phyloP scores from a whole-genome alignment of 179 eudicot species.

The Gypsophila paniculata region DNA sequence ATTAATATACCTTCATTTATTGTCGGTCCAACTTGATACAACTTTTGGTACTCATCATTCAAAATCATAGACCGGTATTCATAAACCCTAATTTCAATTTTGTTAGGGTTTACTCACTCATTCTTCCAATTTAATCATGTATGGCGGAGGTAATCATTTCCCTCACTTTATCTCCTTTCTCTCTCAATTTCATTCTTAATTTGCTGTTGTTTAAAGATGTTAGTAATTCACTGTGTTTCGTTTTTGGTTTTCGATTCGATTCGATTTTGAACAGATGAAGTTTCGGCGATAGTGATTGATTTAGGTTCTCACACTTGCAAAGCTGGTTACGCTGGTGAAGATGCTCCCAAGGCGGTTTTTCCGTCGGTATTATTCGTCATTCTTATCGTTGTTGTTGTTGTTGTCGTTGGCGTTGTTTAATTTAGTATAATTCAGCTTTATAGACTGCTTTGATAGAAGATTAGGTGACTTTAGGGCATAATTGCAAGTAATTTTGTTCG shows the following conservation, averaged over 20 bases:
- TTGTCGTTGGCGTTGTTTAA: background rate
- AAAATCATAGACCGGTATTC: no score
- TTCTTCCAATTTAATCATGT: conserved; percentile 2
- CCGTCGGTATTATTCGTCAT: conserved; percentile 88
- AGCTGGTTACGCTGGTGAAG: conserved; percentile 97
- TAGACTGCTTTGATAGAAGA: background rate
- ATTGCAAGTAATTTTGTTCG: background rate
- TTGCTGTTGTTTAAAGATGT: no score
- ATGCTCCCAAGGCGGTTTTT: conserved; percentile 95
- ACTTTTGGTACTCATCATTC: no score
- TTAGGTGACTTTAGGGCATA: background rate
- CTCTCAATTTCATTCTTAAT: no score
- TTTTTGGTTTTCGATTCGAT: background rate
- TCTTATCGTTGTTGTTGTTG: background rate
- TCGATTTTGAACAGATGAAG: conserved; percentile 61
- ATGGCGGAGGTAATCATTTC: conserved; percentile 14
- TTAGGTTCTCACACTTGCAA: conserved; percentile 91
- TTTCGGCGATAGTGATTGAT: conserved; percentile 84
- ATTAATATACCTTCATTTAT: no score
- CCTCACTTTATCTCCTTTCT: no score
- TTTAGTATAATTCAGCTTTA: background rate
- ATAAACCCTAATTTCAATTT: background rate
- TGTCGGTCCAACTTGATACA: no score
- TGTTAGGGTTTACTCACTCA: background rate
- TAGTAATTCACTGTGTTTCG: background rate